Base-by-base conservation (phyloP, 2,329 filamentous ascomycete species). In the Colletotrichum sidae region DNA sequence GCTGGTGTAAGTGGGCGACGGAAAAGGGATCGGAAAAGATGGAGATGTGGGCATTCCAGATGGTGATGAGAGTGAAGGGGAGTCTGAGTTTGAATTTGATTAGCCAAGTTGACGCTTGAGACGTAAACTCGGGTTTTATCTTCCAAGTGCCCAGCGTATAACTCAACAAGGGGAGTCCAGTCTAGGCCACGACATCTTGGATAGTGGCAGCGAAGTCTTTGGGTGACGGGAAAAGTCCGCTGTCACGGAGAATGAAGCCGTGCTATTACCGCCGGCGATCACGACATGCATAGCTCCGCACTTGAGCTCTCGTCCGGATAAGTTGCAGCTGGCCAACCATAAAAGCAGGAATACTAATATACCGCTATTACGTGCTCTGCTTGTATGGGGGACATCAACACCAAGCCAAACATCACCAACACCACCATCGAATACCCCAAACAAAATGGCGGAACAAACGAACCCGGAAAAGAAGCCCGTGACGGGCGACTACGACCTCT, bases 401-500 rank as follows among this genome's bases (percentile, higher is more conserved):
- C 42, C 42, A 15, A 8, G 42, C 13, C 13, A 44, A 15, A 4
- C 12, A 8, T 9, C 42, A 44, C 13, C 15, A 10, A 9, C 12
- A 46, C 6, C 15, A 46, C 11, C 25, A 25, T 25, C 25, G 25
- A 33, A 35, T 3, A 34, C 39, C 37, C 15, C 6, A 4, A 44
- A 5, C 12, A 42, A 8, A 4, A 56, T 52, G 57, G n/a, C 15
- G 10, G 37, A 56, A 13, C 51, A 53, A 25, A 15, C 15, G n/a
- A 39, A 5, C 3, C 35, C 49, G 3, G 47, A 60, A 6, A 51
- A 66, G 53, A 39, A 60, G 51, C 46, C 47, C 4, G 52, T 57
- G 2, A 63, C 52, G 33, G 63, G 63, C 89, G 94, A 91, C 74
- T 92, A 91, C 71, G 80, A 90, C 71, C 83, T 91, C 13, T 78